Conservation (phyloP, 208 protist genomes). For the Paratrypanosoma confusum region DNA sequence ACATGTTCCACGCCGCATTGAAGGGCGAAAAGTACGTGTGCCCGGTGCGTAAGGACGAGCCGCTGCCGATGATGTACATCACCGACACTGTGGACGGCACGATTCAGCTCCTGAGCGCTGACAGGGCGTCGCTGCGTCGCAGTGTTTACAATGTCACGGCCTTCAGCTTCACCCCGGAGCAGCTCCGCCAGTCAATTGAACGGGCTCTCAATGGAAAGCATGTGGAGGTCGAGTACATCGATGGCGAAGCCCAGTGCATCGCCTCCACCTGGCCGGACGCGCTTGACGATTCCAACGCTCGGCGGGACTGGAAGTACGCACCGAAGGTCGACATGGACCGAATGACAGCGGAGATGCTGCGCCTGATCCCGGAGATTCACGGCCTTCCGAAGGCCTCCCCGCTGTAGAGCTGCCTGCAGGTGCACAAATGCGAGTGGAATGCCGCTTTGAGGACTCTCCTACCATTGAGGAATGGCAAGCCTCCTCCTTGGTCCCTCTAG, state of each 20-base stretch:
- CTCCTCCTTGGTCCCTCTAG: neutral
- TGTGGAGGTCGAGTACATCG: conserved; percentile 39
- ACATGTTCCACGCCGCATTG: conserved; percentile 77
- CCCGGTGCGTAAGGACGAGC: conserved; percentile 42
- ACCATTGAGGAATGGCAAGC: neutral
- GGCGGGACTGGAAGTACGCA: conserved; percentile 47
- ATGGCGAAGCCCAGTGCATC: conserved; percentile 61
- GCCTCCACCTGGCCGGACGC: conserved; percentile 72
- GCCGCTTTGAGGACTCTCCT: too few species aligned
- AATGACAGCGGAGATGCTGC: conserved; percentile 58
- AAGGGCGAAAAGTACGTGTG: conserved; percentile 42
- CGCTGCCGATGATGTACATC: conserved; percentile 88
- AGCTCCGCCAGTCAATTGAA: conserved; percentile 40
- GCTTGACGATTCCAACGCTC: conserved; percentile 72
- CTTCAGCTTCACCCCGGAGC: conserved; percentile 59
- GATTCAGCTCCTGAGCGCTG: conserved; percentile 43
- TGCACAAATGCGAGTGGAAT: too few species aligned
- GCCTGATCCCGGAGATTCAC: conserved; percentile 12
- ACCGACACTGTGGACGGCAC: conserved; percentile 58
- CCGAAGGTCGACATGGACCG: conserved; percentile 43
- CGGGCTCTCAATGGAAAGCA: conserved; percentile 28
- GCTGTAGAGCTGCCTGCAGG: too few species aligned
- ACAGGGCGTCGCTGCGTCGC: conserved; percentile 12
- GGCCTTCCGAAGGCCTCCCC: too few species aligned
- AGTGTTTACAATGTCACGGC: conserved; percentile 74